Evolutionary conservation across 768 basidiomycete genomes (phyloP).

Genomic region (Hydnomerulius pinastri): DNA sequence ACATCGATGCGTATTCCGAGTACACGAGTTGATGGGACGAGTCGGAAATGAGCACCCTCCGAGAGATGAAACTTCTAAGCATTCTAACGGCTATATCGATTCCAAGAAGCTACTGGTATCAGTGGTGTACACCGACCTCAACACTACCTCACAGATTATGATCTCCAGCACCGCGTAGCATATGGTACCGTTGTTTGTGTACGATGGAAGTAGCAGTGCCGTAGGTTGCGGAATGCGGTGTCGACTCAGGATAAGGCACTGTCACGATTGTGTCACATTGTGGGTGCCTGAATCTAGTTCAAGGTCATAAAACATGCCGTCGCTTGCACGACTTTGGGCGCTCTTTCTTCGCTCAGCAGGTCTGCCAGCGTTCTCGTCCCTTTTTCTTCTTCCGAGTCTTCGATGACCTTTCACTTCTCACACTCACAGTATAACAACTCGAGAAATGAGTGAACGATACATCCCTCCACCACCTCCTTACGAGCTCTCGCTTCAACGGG

Average conservation of each 20-base stretch:
- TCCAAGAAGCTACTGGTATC: not conserved
- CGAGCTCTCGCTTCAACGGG: constrained; percentile 43
- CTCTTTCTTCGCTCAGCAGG: not conserved
- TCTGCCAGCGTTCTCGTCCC: constrained; percentile 1
- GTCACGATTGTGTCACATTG: not conserved
- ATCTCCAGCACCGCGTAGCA: too few species aligned
- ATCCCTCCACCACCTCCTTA: constrained; percentile 44
- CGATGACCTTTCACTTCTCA: constrained; percentile 1
- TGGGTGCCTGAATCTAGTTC: constrained; percentile 2
- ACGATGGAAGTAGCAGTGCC: too few species aligned
- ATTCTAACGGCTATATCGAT: not conserved
- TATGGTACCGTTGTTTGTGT: too few species aligned
- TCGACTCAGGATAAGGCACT: not conserved
- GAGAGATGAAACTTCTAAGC: not conserved
- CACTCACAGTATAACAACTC: not conserved
- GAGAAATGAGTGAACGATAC: constrained; percentile 26
- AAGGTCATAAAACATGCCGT: constrained; percentile 11
- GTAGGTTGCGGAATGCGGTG: not conserved
- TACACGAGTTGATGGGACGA: not conserved
- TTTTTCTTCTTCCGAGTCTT: not conserved
- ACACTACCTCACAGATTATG: not conserved
- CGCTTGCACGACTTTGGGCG: constrained; percentile 10
- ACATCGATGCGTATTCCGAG: not conserved
- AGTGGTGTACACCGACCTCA: not conserved
- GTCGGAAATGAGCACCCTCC: not conserved